phyloP scores from a whole-genome alignment of 129 eudicot genomes.

The Flaveria trinervia region DNA sequence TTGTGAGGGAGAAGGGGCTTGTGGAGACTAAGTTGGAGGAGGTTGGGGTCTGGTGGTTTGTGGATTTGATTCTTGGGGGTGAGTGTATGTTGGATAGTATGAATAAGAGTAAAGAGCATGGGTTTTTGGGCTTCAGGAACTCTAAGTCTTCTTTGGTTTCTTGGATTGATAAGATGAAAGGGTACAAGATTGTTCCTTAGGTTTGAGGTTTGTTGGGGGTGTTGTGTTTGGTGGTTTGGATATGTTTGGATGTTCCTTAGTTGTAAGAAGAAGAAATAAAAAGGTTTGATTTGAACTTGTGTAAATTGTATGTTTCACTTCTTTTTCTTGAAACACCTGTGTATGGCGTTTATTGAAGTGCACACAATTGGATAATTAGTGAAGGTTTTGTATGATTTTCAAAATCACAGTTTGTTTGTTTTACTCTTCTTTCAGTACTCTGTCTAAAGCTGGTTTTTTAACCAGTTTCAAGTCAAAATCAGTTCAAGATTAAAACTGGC shows the following conservation, averaged over 20 bases:
- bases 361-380: too few species aligned
- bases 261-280: conserved; percentile 34
- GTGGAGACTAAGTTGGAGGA: conserved; percentile 58
- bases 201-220: not conserved
- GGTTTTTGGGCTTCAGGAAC: conserved; percentile 78
- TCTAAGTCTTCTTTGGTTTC: conserved; percentile 55
- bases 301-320: not conserved
- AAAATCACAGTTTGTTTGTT: too few species aligned
- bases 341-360: too few species aligned
- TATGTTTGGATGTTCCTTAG: conserved; percentile 10
- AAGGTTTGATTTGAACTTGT: not conserved
- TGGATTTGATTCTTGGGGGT: conserved; percentile 40
- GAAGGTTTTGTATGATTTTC: too few species aligned
- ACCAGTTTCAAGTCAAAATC: too few species aligned
- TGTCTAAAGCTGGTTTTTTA: too few species aligned
- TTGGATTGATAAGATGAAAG: conserved; percentile 74
- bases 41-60: conserved; percentile 78
- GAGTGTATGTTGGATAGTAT: conserved; percentile 52
- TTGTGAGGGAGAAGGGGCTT: conserved; percentile 62
- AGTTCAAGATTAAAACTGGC: too few species aligned
- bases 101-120: conserved; percentile 93
- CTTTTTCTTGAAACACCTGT: not conserved
- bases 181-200: conserved; percentile 76
- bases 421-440: too few species aligned
- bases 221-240: conserved; percentile 1